Evolutionary conservation across 192 early-diverging fungal genomes (phyloP).

Genomic region (Coemansia sp.): DNA sequence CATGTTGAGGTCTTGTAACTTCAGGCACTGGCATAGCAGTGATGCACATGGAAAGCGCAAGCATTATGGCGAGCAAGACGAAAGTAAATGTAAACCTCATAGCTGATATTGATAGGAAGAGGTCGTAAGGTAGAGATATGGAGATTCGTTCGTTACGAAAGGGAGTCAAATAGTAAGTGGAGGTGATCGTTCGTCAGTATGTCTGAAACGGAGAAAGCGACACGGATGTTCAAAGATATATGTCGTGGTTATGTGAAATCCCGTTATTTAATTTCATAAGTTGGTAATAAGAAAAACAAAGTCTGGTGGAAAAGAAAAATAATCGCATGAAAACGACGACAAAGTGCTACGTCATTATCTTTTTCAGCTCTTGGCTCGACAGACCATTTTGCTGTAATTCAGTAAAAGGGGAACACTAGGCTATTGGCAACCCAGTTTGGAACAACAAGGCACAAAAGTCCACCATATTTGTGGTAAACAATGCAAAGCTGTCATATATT

Average conservation of each 20-base stretch:
- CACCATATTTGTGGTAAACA: not conserved
- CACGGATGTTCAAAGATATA: not conserved
- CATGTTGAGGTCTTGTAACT: not conserved
- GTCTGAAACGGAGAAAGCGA: not conserved
- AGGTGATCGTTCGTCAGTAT: not conserved
- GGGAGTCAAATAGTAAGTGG: not conserved
- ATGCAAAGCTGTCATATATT: not conserved
- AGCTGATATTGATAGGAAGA: not conserved
- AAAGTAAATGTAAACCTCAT: slow-evolving; percentile 20
- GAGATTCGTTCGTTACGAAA: not conserved
- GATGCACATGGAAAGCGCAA: slow-evolving; percentile 12
- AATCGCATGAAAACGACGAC: not conserved
- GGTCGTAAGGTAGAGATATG: not conserved
- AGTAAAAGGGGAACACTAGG: not conserved
- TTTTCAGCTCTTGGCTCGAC: not conserved
- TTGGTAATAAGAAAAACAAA: not conserved
- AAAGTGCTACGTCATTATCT: not conserved
- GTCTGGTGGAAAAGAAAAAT: not conserved
- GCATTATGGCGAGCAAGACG: slow-evolving; percentile 9
- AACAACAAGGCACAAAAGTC: not conserved
- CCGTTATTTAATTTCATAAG: not conserved
- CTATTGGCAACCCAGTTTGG: not conserved
- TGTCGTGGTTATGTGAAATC: not conserved
- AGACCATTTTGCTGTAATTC: not conserved
- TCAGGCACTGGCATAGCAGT: slow-evolving; percentile 12